Conservation (phyloP, 345 rosid species). For the Citrus sp. region DNA sequence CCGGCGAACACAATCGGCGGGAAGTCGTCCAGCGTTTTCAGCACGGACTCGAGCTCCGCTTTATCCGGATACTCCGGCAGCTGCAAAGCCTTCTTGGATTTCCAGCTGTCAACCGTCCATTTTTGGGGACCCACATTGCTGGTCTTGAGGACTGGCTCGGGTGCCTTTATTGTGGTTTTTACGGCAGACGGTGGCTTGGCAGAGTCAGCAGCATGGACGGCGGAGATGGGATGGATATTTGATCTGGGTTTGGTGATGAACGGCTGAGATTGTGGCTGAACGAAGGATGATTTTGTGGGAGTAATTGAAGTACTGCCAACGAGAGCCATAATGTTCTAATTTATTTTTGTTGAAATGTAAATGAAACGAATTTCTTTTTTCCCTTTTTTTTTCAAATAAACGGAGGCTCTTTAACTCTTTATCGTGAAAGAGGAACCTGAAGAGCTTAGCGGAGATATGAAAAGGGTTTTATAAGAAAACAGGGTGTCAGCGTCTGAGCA, state of each 20-base stretch:
- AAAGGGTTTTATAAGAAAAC: constrained; percentile 16
- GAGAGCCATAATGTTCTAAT: constrained; percentile 25
- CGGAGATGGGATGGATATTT: constrained; percentile 36
- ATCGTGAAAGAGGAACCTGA: constrained; percentile 13
- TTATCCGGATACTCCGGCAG: constrained; percentile 58
- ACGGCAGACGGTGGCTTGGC: constrained; percentile 25
- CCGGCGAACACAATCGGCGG: constrained; percentile 75
- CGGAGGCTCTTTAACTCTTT: neutral
- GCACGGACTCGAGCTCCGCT: constrained; percentile 54
- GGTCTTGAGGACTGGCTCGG: constrained; percentile 4
- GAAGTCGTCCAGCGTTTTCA: constrained; percentile 47
- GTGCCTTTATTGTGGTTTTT: neutral
- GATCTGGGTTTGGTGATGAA: constrained; percentile 18
- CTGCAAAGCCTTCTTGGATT: constrained; percentile 58
- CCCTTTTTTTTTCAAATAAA: neutral
- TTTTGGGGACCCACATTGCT: constrained; percentile 22
- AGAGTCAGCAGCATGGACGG: constrained; percentile 56
- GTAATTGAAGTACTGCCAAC: constrained; percentile 28
- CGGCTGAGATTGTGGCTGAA: constrained; percentile 17
- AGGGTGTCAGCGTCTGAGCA: neutral
- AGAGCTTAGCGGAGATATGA: neutral
- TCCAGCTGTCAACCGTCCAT: constrained; percentile 64
- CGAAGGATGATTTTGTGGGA: constrained; percentile 28
- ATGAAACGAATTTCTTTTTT: neutral
- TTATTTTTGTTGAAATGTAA: neutral